phyloP scores from a whole-genome alignment of 2,329 filamentous ascomycete species.

The Pseudogymnoascus sp. region DNA sequence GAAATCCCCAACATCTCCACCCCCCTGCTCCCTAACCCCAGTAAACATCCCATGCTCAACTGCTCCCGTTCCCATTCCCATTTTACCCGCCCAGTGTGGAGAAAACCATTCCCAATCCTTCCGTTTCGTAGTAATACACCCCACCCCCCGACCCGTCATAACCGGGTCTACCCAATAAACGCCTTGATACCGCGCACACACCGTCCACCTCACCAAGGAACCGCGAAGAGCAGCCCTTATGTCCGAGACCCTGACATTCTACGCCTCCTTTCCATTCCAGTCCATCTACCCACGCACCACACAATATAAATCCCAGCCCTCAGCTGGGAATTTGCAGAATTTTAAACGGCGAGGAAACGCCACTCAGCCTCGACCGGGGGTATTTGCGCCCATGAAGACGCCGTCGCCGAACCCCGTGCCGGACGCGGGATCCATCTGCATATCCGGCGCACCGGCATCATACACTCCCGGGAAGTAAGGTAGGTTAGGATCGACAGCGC shows the following conservation, averaged over 20 bases:
- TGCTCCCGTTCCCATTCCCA: not conserved
- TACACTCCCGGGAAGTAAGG: not conserved
- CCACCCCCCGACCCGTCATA: not conserved
- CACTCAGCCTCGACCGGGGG: slow-evolving; percentile 23
- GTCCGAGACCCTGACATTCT: not conserved
- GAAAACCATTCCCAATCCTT: not conserved
- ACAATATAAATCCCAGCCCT: not conserved
- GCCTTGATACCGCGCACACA: not conserved
- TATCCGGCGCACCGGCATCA: not conserved
- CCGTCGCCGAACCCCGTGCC: slow-evolving; percentile 20
- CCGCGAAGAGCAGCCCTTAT: not conserved
- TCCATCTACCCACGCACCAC: not conserved
- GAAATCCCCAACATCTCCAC: not conserved
- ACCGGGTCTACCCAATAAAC: not conserved
- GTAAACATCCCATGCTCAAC: not conserved
- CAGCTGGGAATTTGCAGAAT: not conserved
- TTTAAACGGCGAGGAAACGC: not conserved
- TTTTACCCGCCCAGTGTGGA: not conserved
- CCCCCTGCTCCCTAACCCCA: not conserved
- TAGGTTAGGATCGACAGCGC: not conserved
- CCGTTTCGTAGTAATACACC: not conserved
- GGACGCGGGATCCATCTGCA: not conserved
- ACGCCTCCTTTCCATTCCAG: not conserved
- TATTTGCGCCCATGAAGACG: slow-evolving; percentile 30
- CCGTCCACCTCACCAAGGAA: not conserved